A percentile compares a stretch with the other conserved stretches of the same genome.
Evolutionary conservation across 208 protist species (phyloP).

Genomic region (Leishmania arabica): DNA sequence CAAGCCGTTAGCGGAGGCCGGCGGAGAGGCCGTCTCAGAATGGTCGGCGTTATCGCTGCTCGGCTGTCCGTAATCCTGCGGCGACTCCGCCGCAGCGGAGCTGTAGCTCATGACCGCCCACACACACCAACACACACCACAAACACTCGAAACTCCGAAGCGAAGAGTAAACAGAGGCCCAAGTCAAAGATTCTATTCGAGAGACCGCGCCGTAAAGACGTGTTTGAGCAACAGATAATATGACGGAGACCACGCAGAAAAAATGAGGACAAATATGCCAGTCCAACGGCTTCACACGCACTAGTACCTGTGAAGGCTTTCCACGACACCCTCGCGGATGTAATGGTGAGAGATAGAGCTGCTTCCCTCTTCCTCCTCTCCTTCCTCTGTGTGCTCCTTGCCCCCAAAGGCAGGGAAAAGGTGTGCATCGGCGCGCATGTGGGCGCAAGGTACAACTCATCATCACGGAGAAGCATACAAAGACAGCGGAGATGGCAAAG

Average conservation of each 20-base stretch:
- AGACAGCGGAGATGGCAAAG: not conserved
- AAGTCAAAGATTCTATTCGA: not conserved
- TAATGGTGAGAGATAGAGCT: not conserved
- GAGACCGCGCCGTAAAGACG: not conserved
- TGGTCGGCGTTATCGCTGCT: not conserved
- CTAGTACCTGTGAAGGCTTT: not conserved
- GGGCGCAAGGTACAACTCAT: not conserved
- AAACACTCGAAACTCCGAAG: too few species aligned
- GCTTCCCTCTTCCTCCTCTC: too few species aligned
- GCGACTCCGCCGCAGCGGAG: too few species aligned
- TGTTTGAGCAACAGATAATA: not conserved
- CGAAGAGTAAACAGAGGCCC: not conserved
- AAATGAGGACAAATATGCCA: not conserved
- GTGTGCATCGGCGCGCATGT: not conserved
- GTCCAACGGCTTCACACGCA: not conserved
- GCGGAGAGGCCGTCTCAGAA: not conserved
- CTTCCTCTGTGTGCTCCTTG: not conserved
- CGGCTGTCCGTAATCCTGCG: not conserved
- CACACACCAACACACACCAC: too few species aligned
- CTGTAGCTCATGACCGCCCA: not conserved
- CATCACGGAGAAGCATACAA: not conserved
- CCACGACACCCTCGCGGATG: not conserved
- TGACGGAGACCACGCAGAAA: not conserved
- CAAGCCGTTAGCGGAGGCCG: not conserved
- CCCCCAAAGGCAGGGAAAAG: not conserved